Evolutionary conservation across 352 stramenopile species (phyloP), one percentile per base, ranked within the genome.

Genomic region (Blastocystis sp.): DNA sequence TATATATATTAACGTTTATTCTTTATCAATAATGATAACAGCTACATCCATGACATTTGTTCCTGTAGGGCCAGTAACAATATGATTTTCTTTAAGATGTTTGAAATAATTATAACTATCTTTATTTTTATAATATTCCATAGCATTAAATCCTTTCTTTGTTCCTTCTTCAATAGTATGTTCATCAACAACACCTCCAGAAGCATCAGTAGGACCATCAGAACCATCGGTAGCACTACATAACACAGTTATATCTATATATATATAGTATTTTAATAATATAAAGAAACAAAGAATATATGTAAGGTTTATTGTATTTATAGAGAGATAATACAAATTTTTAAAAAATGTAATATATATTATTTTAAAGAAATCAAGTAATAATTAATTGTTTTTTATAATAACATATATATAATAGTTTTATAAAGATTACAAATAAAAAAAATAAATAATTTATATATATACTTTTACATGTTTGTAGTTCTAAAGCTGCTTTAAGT

Each of bases 151-250:
- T 21, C 48, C 48, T 39, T 43, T 39, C 31, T 46, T 58, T 39
- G 35, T 24, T 46, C 48, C 48, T 27, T 45, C 64, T 7, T 67
- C 42, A 0, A 75, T 58, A 34, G 71, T 75, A 19, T 67, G 65
- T 24, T 69, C 73, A 54, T 79, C 69, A 3, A 80, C 73, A 39
- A 82, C 64, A 18, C 74, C 75, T 46, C 77, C 77, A 24, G 75
- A 75, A 25, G 77, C 77, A 70, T 84, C 74, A 4, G 72, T 81
- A 13, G 77, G 77, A 37, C 77, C 77, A 68, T 84, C 77, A 6
- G 73, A 80, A 6, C 77, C 77, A 70, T 84, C 77, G 2, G 77
- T 83, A 6, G 76, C 77, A 11, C 72, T 68, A 56, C 48, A 44
- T 2, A 68, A 33, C 18, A 70, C 31, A 1, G 48, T 65, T 27